Evolutionary conservation across 257 asterid species (phyloP).

Genomic region (Penstemon barbatus): DNA sequence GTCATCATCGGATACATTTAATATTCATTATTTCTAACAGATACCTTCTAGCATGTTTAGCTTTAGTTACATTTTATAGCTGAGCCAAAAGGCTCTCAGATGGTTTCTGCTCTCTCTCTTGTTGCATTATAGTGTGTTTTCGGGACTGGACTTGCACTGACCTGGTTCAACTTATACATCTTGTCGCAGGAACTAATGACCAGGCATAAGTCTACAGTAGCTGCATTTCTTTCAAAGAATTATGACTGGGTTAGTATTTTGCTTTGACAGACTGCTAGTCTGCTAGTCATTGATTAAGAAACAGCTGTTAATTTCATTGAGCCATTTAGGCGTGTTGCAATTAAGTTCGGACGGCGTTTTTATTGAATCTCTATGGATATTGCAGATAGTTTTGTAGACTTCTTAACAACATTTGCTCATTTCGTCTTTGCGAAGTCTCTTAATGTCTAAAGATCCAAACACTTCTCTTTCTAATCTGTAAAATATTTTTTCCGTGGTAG

Average conservation of each 20-base stretch:
- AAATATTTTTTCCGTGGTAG: conserved; percentile 30
- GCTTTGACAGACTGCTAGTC: neutral
- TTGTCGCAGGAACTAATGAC: conserved; percentile 86
- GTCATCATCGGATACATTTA: no score
- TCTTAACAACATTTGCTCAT: conserved; percentile 13
- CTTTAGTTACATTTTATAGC: conserved; percentile 7
- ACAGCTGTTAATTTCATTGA: no score
- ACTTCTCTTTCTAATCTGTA: conserved; percentile 17
- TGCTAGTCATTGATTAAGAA: no score
- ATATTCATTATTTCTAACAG: neutral
- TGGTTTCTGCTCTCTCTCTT: neutral
- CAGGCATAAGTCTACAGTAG: conserved; percentile 94
- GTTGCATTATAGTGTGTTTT: conserved; percentile 12
- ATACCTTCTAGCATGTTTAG: conserved; percentile 9
- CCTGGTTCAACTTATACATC: neutral
- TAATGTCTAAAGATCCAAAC: neutral
- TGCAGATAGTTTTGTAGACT: neutral
- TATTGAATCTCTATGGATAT: neutral
- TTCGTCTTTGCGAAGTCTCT: conserved; percentile 4
- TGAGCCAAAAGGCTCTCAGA: conserved; percentile 13
- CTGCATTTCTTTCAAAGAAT: conserved; percentile 82
- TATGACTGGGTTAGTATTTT: conserved; percentile 81
- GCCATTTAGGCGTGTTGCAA: neutral
- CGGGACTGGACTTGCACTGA: neutral
- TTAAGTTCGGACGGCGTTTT: no score